Conservation (phyloP, 495 filamentous ascomycete species). For the Xylaria curta region DNA sequence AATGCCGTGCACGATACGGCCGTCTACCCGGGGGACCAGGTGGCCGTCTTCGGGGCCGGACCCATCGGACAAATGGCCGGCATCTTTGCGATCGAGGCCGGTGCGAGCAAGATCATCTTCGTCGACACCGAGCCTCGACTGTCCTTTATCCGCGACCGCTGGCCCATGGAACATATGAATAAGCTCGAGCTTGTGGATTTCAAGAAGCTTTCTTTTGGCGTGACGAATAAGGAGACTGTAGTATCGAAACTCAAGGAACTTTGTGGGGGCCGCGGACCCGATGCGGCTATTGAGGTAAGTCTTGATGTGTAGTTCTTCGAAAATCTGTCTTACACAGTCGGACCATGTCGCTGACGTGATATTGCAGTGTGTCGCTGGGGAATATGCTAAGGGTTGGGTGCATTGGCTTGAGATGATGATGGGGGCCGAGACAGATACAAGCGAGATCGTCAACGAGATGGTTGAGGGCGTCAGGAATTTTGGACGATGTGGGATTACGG, state of each 20-base stretch:
- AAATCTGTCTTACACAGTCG: background rate
- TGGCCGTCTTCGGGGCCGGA: constrained; percentile 82
- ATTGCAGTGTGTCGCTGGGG: constrained; percentile 71
- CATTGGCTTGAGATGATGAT: constrained; percentile 78
- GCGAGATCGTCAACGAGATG: constrained; percentile 89
- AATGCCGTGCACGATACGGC: constrained; percentile 84
- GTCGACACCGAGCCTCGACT: constrained; percentile 83
- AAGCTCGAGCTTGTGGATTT: constrained; percentile 55
- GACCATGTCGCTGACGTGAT: background rate
- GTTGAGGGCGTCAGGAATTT: constrained; percentile 77
- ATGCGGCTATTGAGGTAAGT: constrained; percentile 72
- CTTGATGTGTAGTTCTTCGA: background rate
- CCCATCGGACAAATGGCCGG: constrained; percentile 84
- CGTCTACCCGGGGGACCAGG: constrained; percentile 77
- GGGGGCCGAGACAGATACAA: constrained; percentile 83
- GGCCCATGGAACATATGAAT: constrained; percentile 52
- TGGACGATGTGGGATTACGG: constrained; percentile 78
- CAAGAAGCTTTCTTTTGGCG: constrained; percentile 52
- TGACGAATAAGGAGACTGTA: constrained; percentile 63
- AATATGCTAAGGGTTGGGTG: constrained; percentile 83
- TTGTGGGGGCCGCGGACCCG: constrained; percentile 67
- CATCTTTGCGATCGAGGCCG: constrained; percentile 72
- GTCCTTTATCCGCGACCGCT: constrained; percentile 67
- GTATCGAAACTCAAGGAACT: constrained; percentile 76
- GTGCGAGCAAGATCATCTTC: constrained; percentile 77